Percentiles rank a stretch among this genome's conserved stretches.
These are phyloP conservation scores for Ilyonectria sp. DNA, from an alignment of 2,329 filamentous ascomycete species.

Conservation along the genomic window DNA sequence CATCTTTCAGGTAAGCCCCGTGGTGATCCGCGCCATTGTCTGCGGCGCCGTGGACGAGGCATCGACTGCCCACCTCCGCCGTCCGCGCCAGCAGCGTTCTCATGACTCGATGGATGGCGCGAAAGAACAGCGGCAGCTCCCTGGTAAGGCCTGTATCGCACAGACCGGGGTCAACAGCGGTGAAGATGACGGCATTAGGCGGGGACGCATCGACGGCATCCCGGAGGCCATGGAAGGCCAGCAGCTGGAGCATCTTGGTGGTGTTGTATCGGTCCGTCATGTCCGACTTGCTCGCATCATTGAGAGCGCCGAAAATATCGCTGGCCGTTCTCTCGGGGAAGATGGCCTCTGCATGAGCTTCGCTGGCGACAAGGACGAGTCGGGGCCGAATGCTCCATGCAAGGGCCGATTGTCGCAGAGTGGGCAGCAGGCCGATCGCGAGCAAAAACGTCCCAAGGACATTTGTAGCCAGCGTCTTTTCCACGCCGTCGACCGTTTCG, in stretches of 20 bases:
- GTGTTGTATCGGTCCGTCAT: conserved; percentile 14
- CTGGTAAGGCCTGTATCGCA: conserved; percentile 21
- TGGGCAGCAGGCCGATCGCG: conserved; percentile 20
- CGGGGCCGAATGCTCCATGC: neutral
- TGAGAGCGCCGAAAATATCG: conserved; percentile 18
- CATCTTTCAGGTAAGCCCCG: conserved; percentile 18
- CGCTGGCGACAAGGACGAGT: conserved; percentile 1
- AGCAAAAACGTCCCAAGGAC: conserved; percentile 27
- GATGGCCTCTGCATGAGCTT: conserved; percentile 6
- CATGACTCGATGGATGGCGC: conserved; percentile 28
- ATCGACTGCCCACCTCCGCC: conserved; percentile 24
- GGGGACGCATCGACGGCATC: conserved; percentile 12
- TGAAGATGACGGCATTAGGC: conserved; percentile 8
- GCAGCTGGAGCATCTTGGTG: conserved; percentile 20
- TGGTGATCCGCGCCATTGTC: neutral
- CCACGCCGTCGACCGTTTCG: conserved; percentile 18
- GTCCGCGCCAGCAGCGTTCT: conserved; percentile 26
- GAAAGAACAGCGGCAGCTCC: conserved; percentile 13
- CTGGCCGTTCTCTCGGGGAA: conserved; percentile 11
- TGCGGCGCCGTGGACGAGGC: conserved; percentile 15
- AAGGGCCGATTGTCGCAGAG: conserved; percentile 17
- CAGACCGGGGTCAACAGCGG: conserved; percentile 18
- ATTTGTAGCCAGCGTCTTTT: conserved; percentile 26
- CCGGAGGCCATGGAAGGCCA: conserved; percentile 11
- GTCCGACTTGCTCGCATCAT: conserved; percentile 7